Evolutionary conservation across 768 basidiomycete species (phyloP).

Genomic region (Trametes villosa): DNA sequence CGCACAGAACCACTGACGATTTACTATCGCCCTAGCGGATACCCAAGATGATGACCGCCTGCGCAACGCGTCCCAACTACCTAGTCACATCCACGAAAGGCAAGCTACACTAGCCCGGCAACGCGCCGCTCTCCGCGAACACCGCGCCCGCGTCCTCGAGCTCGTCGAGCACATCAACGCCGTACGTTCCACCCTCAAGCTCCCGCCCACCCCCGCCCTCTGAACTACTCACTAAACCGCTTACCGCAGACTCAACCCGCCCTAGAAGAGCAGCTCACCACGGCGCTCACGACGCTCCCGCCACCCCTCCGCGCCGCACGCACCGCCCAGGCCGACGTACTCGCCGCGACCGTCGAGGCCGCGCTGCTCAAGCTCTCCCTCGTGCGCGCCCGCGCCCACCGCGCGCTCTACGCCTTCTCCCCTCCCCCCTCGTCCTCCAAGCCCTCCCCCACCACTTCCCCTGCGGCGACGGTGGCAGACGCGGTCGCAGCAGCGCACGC

Average conservation of each 20-base stretch:
- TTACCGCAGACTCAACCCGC: conserved; percentile 37
- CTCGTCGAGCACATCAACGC: conserved; percentile 23
- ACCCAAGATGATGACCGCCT: background rate
- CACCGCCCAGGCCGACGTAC: conserved; percentile 43
- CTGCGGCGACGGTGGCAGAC: conserved; percentile 30
- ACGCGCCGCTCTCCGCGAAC: background rate
- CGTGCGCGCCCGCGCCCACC: conserved; percentile 44
- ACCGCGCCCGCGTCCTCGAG: conserved; percentile 7
- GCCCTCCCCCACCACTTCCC: background rate
- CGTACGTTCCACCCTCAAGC: background rate
- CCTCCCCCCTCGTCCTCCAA: conserved; percentile 9
- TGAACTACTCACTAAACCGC: background rate
- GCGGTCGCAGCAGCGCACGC: conserved; percentile 40
- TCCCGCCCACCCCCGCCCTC: background rate
- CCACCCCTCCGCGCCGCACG: conserved; percentile 36
- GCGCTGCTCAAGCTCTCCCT: conserved; percentile 53
- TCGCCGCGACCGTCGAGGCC: conserved; percentile 50
- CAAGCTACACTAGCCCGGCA: background rate
- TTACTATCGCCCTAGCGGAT: background rate
- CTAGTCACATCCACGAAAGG: background rate
- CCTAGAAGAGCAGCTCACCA: conserved; percentile 37
- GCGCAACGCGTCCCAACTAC: background rate
- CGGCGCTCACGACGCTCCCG: conserved; percentile 35
- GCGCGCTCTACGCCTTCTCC: conserved; percentile 44
- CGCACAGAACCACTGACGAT: too few relatives aligned